Evolutionary conservation across 108 stramenopile species (phyloP).

Genomic region (Nitzschia sp.): DNA sequence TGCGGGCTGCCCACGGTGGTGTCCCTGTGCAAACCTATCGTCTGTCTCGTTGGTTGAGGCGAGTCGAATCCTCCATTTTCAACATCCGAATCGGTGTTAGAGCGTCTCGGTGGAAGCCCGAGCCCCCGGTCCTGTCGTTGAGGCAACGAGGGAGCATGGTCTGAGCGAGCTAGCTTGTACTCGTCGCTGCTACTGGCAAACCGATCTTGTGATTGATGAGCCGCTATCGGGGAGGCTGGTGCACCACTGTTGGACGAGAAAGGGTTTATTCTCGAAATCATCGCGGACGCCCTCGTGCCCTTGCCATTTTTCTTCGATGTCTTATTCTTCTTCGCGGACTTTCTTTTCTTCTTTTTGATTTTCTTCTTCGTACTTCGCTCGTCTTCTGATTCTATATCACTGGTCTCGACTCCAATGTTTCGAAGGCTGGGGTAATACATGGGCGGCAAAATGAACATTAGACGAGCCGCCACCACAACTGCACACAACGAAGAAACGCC

Average conservation of each 20-base stretch:
- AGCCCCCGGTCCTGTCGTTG: not conserved
- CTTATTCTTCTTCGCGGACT: slow-evolving; percentile 10
- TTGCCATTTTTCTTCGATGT: not conserved
- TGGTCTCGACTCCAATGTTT: slow-evolving; percentile 15
- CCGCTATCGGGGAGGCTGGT: not conserved
- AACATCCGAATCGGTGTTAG: too few species aligned
- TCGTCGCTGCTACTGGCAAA: slow-evolving; percentile 8
- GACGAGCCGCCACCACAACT: not conserved
- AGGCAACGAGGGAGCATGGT: not conserved
- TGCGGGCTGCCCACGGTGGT: not conserved
- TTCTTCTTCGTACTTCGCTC: slow-evolving; percentile 1
- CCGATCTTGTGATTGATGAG: slow-evolving; percentile 3
- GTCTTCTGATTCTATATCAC: slow-evolving; percentile 21
- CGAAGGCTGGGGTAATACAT: not conserved
- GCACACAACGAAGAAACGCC: not conserved
- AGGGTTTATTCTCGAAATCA: not conserved
- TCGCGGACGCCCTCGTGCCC: not conserved
- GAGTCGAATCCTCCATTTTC: not conserved
- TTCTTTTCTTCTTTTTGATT: slow-evolving; percentile 9
- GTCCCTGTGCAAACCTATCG: not conserved
- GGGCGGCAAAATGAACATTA: not conserved
- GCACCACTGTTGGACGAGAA: not conserved
- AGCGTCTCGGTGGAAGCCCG: not conserved
- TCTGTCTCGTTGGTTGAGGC: not conserved
- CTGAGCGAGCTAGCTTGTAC: not conserved